A percentile compares a stretch with the other conserved stretches of the same genome.
phyloP scores from a whole-genome alignment of 129 eudicot genomes.

The Saussurea involucrata region DNA sequence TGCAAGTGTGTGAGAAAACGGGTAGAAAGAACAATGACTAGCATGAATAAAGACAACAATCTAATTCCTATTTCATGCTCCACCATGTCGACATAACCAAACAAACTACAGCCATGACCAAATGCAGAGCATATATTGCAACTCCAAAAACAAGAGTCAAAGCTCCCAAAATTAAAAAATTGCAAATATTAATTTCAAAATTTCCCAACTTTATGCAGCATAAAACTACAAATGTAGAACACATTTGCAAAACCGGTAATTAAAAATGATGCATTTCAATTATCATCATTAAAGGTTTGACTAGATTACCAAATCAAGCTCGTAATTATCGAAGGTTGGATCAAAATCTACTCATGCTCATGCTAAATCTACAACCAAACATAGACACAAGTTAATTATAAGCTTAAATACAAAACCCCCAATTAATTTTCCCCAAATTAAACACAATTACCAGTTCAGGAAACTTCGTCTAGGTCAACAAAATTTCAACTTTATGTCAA shows the following conservation, averaged over 20 bases:
- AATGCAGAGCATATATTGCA: background rate
- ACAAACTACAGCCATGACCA: background rate
- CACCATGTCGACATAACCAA: slow-evolving; percentile 23
- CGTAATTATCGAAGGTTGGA: background rate
- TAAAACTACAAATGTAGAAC: background rate
- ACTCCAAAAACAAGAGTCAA: background rate
- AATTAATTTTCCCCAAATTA: slow-evolving; percentile 26
- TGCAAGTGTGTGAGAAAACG: background rate
- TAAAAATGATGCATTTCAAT: background rate
- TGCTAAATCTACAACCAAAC: slow-evolving; percentile 1
- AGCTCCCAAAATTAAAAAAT: background rate
- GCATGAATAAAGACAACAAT: background rate
- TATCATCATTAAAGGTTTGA: background rate
- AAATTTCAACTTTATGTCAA: slow-evolving; percentile 27
- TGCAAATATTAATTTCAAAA: background rate
- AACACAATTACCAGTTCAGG: slow-evolving; percentile 15
- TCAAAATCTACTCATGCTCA: slow-evolving; percentile 2
- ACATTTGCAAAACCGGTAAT: background rate
- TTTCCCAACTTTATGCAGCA: background rate
- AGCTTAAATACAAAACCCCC: slow-evolving; percentile 16
- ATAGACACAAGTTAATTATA: slow-evolving; percentile 14
- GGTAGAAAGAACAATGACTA: background rate
- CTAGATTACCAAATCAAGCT: slow-evolving; percentile 17
- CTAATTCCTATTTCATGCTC: background rate
- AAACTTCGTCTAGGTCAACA: slow-evolving; percentile 33